Percentiles rank a stretch among this genome's conserved stretches.
Conservation (phyloP, 768 basidiomycete genomes). For the Russula foetens region DNA sequence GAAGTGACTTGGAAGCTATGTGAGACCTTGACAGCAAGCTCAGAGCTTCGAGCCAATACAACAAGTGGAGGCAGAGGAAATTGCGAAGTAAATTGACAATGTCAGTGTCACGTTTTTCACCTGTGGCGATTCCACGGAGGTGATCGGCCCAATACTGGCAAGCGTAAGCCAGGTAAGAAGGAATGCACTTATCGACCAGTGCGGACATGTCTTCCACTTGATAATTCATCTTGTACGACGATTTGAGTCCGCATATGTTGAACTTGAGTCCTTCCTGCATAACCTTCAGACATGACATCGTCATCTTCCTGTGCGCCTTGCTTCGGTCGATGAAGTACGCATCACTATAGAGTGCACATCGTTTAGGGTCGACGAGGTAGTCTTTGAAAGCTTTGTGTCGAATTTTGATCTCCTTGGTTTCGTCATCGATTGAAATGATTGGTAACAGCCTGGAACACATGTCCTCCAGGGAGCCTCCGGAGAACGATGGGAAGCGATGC, state of each 20-base stretch:
- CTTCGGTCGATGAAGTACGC: constrained; percentile 4
- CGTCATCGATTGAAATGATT: constrained; percentile 2
- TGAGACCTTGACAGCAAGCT: constrained; percentile 15
- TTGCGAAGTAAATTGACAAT: constrained; percentile 17
- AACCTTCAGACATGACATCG: constrained; percentile 24
- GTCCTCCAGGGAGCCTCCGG: neutral
- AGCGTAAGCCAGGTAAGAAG: constrained; percentile 26
- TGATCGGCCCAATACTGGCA: constrained; percentile 35
- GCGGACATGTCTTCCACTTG: constrained; percentile 21
- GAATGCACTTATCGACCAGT: constrained; percentile 24
- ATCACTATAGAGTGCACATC: neutral
- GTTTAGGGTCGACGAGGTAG: constrained; percentile 13
- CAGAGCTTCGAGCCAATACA: too few relatives aligned
- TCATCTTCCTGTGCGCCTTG: constrained; percentile 18
- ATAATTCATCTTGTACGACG: constrained; percentile 28
- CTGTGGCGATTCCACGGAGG: constrained; percentile 3
- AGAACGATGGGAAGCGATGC: neutral
- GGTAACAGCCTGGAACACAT: constrained; percentile 7
- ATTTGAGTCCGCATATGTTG: constrained; percentile 28
- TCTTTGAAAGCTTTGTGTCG: constrained; percentile 13
- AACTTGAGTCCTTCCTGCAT: constrained; percentile 31
- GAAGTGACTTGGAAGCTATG: constrained; percentile 15
- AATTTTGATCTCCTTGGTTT: neutral
- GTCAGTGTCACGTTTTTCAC: constrained; percentile 10
- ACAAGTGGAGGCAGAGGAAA: too few relatives aligned